Evolutionary conservation across 768 basidiomycete species (phyloP), one percentile per base, ranked within the genome.

Genomic region (Butyriboletus loyo): DNA sequence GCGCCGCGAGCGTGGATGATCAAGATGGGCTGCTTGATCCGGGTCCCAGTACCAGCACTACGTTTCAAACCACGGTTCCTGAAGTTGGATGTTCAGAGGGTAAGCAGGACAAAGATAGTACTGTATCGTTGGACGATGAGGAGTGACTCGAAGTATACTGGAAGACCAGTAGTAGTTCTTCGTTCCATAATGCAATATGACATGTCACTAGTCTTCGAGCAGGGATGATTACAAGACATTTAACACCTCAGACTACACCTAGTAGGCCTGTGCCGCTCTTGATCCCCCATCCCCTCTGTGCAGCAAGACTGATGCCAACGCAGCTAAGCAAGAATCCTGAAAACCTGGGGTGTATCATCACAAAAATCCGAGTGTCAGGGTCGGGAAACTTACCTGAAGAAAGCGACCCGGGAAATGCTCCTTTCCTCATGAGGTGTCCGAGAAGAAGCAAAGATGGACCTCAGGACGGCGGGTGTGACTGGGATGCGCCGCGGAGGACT

Each of bases 381-480:
- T 19, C 30, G 37, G 28, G 48, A 50, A 50, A 47, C 62, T 41
- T 67, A 88, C 90, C 91, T 81, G 69, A 92, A 92, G 75, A 93
- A 93, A 28, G 91, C 90, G 46, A 90, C 77, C 14, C 89, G 81
- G 35, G 90, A 93, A 47, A 93, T 84, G 1, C 87, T 84, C 27
- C 91, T 81, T 66, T 93, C 90, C 65, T 93, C 90, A 50, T 86
- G 74, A 3, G 86, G 82, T 0, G 87, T 86, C 14, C 90, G 81
- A 21, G 90, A 92, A 13, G 89, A 92, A 25, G 91, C 83, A 67
- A 93, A 93, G 59, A 93, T 93, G 46, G 87, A 85, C 36, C 90
- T 78, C 53, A 93, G 67, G 1, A 89, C 85, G 10, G 87, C 86
- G 10, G 90, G 90, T 0, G 90, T 92, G 19, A 92, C 87, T 50